These are phyloP conservation scores for Caloboletus firmus DNA, from an alignment of 1,284 basidiomycete genomes.

Conservation along the genomic window DNA sequence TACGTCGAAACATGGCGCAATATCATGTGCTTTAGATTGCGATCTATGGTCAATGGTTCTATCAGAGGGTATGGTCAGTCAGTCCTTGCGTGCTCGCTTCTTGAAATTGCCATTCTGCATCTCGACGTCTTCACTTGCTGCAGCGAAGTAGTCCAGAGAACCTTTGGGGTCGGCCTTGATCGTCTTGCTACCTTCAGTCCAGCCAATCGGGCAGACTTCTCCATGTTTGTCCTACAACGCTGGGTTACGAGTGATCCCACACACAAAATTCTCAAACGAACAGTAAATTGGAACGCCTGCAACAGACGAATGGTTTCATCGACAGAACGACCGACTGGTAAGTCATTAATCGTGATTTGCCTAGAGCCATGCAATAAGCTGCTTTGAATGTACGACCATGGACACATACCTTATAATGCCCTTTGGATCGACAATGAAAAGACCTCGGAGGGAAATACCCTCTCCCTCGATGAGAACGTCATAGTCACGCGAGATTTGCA, in stretches of 20 bases:
- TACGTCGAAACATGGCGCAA: neutral
- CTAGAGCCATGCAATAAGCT: constrained; percentile 36
- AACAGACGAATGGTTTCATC: constrained; percentile 87
- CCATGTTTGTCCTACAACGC: constrained; percentile 72
- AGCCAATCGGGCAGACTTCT: constrained; percentile 89
- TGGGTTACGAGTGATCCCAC: neutral
- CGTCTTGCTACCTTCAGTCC: constrained; percentile 73
- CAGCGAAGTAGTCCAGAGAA: constrained; percentile 74
- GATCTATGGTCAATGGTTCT: neutral
- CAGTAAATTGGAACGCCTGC: constrained; percentile 89
- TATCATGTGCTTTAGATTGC: neutral
- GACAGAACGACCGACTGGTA: constrained; percentile 88
- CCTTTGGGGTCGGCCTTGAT: constrained; percentile 76
- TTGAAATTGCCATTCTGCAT: constrained; percentile 35
- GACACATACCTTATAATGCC: constrained; percentile 63
- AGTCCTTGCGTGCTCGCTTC: constrained; percentile 32
- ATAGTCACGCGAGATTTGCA: constrained; percentile 74
- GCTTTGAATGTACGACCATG: neutral
- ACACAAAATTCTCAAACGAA: constrained; percentile 38
- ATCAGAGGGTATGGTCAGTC: neutral
- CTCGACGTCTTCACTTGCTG: constrained; percentile 30
- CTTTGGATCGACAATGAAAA: constrained; percentile 90
- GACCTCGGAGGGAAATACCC: constrained; percentile 81
- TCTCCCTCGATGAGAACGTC: constrained; percentile 84
- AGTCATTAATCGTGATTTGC: constrained; percentile 86